Conservation (phyloP, 2,329 filamentous ascomycete species). For the Sordariomycetes sp. region DNA sequence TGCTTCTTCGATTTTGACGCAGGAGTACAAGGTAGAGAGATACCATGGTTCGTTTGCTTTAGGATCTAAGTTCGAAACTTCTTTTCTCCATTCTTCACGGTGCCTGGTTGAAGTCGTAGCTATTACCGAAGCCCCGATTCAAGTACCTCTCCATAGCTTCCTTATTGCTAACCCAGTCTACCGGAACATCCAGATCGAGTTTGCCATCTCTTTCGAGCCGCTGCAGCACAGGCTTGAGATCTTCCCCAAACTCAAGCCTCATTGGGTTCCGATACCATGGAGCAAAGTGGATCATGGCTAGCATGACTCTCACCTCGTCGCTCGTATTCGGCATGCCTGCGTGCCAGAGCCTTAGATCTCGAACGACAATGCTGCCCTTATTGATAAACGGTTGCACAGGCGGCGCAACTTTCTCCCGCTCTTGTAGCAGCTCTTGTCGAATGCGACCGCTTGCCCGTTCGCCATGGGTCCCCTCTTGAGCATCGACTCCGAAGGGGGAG, state of each 20-base stretch:
- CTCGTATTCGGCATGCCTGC: slow-evolving; percentile 52
- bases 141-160: slow-evolving; percentile 38
- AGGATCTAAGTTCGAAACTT: no score
- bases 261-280: slow-evolving; percentile 49
- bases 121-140: slow-evolving; percentile 49
- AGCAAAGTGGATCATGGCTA: slow-evolving; percentile 52
- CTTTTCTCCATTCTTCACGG: no score
- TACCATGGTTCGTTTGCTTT: no score
- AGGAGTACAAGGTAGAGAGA: no score
- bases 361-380: slow-evolving; percentile 46
- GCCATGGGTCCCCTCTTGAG: slow-evolving; percentile 39
- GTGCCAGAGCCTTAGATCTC: slow-evolving; percentile 55
- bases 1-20: no score
- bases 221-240: slow-evolving; percentile 35
- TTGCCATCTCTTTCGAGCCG: slow-evolving; percentile 25
- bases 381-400: slow-evolving; percentile 40
- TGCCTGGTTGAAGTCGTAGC: slow-evolving; percentile 52
- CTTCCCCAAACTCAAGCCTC: slow-evolving; percentile 42
- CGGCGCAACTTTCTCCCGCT: slow-evolving; percentile 23
- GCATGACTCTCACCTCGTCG: slow-evolving; percentile 42
- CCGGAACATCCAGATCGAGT: slow-evolving; percentile 36
- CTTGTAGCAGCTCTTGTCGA: slow-evolving; percentile 26
- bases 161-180: slow-evolving; percentile 34
- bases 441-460: slow-evolving; percentile 44
- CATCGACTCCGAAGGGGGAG: slow-evolving; percentile 16